Evolutionary conservation across 768 basidiomycete genomes (phyloP), one percentile per base, ranked within the genome.

Genomic region (Gloeopeniophorella convolvens): DNA sequence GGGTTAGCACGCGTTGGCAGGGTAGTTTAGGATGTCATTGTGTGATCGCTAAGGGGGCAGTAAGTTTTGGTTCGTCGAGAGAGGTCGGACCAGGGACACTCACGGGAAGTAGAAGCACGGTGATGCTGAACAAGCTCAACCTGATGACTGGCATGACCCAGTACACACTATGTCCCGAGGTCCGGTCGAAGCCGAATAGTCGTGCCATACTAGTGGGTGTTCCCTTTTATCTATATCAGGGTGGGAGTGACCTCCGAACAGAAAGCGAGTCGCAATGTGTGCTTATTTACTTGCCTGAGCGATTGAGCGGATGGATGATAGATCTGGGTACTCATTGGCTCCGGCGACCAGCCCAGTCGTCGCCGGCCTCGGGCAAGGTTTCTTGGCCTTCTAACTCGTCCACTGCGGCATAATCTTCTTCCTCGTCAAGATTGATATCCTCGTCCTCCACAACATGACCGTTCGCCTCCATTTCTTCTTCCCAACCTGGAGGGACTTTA

Each of bases 401-500:
- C 12, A 23, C 30, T 23, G 43, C 34, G 20, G 28, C 8, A 15
- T 36, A 16, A 18, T 47, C 45, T 13, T 21, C 5, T 3, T n/a
- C 28, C 12, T 27, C 24, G n/a, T 46, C 48, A 12, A 13, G 26
- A n/a, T 30, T 10, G 3, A 12, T 1, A 15, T 20, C 20, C 8
- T 41, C 40, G 10, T 43, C 51, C 18, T 32, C 24, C 4, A 44
- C 11, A 13, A 35, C 24, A 10, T 54, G 21, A 13, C 49, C 50
- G 12, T 39, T 40, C 3, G 35, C 51, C 41, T 30, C 52, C 45
- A 44, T 42, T 24, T 58, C 71, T 20, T 70, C 67, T 57, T 76
- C 71, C 79, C 78, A 80, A 1, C 64, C 70, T 0, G 69, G 68
- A 1, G 76, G 75, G 13, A 73, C 63, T 18, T 60, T 56, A 10